Conservation (phyloP, 1,139 yeast species). For the Yamadazyma taylorii region DNA sequence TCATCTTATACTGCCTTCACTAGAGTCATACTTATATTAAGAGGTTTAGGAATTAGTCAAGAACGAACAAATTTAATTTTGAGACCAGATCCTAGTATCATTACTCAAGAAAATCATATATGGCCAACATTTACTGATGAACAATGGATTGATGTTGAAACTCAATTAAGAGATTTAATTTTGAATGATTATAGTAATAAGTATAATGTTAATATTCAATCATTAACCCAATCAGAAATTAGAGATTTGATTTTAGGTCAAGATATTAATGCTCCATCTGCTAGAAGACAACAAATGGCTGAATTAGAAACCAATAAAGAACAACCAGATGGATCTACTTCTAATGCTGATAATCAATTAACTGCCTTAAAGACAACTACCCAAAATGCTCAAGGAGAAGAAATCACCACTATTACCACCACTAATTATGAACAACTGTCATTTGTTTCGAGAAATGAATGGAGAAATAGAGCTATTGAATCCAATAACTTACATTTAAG, state of each 20-base stretch:
- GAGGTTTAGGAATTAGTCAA: conserved; percentile 77
- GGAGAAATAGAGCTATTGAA: conserved; percentile 88
- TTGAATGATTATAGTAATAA: conserved; percentile 82
- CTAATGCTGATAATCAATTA: conserved; percentile 39
- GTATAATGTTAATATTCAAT: conserved; percentile 80
- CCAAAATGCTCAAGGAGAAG: conserved; percentile 93
- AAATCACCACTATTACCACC: conserved; percentile 90
- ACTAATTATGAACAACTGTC: conserved; percentile 83
- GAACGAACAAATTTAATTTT: conserved; percentile 77
- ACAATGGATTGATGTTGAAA: conserved; percentile 90
- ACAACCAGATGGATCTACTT: conserved; percentile 15
- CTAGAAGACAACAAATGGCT: conserved; percentile 72
- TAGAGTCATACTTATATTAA: conserved; percentile 71
- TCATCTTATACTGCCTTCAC: conserved; percentile 95
- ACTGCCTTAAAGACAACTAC: conserved; percentile 85
- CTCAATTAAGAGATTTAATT: conserved; percentile 84
- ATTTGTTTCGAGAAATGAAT: conserved; percentile 83
- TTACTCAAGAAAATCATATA: conserved; percentile 75
- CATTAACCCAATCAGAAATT: conserved; percentile 90
- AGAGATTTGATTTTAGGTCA: conserved; percentile 94
- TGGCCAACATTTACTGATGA: conserved; percentile 92
- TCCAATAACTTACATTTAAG: conserved; percentile 72
- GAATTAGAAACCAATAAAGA: conserved; percentile 59
- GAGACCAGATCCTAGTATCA: conserved; percentile 69
- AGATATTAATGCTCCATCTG: conserved; percentile 88